Evolutionary conservation across 2,329 filamentous ascomycete genomes (phyloP), one percentile per base, ranked within the genome.

Genomic region (Zymoseptoria pseudotritici): DNA sequence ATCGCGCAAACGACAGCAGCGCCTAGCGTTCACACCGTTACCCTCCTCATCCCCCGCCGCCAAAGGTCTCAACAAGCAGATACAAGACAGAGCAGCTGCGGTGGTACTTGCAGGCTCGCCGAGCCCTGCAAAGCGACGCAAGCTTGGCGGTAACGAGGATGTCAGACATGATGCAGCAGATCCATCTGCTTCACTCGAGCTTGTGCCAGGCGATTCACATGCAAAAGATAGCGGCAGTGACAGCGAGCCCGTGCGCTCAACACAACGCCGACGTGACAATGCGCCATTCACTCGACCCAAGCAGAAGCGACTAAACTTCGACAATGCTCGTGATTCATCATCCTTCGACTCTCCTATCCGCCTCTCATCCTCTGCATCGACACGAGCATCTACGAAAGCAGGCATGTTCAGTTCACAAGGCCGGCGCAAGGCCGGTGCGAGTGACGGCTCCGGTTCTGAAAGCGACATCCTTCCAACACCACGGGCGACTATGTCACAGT

Each of bases 21-120:
- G 75, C 24, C 68, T 80, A 20, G 72, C 69, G 54, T 80, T 80
- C 67, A 77, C 75, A 0, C 74, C 76, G 4, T 60, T 77, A 4
- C 69, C 75, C 7, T 74, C 76, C 11, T 74, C 75, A 0, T 76
- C 76, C 4, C 73, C 75, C 17, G 72, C 71, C 19, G 66, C 72
- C 4, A 61, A 73, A 24, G 58, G 65, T 20, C 71, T 73, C 26
- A 65, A 72, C 42, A 57, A 66, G 24, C 71, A 73, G 58, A 71
- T 73, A 49, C 66, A 67, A 59, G 66, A 72, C 50, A 66, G 72
- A 17, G 72, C 74, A 20, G 73, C 72, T 3, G 68, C 70, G 36
- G 72, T 75, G 6, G 67, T 67, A 29, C 67, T 69, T 42, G 69
- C 71, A 54, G 69, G 61, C 53, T 64, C 63, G 6, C 67, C 68